A percentile compares a stretch with the other conserved stretches of the same genome.
These are phyloP conservation scores for Imleria badia DNA, from an alignment of 768 basidiomycete species.

Conservation along the genomic window DNA sequence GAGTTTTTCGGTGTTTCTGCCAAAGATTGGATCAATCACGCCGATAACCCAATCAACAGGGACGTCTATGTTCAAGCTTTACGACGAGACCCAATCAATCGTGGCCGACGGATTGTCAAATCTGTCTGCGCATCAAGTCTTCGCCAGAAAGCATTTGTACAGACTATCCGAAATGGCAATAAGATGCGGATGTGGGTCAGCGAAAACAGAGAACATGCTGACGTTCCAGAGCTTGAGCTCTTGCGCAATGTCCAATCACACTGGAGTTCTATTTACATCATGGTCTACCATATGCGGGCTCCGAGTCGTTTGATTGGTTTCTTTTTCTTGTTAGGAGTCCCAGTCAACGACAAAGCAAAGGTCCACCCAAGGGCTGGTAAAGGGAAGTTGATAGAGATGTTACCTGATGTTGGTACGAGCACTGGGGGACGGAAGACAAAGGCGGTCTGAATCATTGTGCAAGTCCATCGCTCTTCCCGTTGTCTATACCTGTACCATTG, in stretches of 20 bases:
- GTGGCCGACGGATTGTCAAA: not conserved
- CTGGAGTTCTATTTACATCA: too few relatives aligned
- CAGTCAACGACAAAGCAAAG: conserved; percentile 16
- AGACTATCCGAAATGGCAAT: not conserved
- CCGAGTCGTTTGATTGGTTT: too few relatives aligned
- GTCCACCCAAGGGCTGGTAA: conserved; percentile 13
- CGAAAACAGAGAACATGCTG: not conserved
- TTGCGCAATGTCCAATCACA: not conserved
- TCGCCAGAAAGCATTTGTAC: not conserved
- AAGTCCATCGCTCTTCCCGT: conserved; percentile 15
- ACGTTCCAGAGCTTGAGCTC: not conserved
- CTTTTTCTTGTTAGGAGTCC: not conserved
- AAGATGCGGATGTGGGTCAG: not conserved
- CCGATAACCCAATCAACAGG: not conserved
- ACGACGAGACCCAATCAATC: not conserved
- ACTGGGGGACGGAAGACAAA: not conserved
- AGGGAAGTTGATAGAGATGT: conserved; percentile 9
- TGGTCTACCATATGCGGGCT: too few relatives aligned
- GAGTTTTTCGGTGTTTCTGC: not conserved
- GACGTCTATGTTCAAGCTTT: not conserved
- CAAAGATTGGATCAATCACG: not conserved
- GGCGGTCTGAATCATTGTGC: conserved; percentile 6
- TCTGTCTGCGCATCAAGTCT: not conserved
- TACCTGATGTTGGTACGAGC: not conserved
- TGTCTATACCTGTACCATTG: too few relatives aligned